These are phyloP conservation scores for Ramaria rubella DNA, from an alignment of 768 basidiomycete species.

Conservation along the genomic window DNA sequence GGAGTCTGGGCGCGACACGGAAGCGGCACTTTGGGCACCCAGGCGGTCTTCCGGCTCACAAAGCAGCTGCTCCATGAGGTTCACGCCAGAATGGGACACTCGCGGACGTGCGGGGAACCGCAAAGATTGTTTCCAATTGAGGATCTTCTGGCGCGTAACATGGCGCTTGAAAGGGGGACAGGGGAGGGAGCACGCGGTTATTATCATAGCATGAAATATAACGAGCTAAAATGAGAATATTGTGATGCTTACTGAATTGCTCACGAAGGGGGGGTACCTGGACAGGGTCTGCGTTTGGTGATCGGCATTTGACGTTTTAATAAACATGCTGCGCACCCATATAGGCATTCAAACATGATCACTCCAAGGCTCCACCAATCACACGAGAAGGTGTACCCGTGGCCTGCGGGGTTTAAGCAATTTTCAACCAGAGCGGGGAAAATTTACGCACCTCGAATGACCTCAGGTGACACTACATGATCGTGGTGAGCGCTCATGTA, in stretches of 20 bases:
- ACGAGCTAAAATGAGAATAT: background rate
- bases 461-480: conserved; percentile 78
- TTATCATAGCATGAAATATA: background rate
- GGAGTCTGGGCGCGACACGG: conserved; percentile 69
- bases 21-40: conserved; percentile 61
- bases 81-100: conserved; percentile 81
- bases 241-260: conserved; percentile 65
- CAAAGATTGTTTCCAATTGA: conserved; percentile 88
- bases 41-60: conserved; percentile 96
- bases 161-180: conserved; percentile 53
- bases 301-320: background rate
- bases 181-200: background rate
- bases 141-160: conserved; percentile 92
- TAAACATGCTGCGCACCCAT: conserved; percentile 72
- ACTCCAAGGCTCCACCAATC: conserved; percentile 99
- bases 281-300: conserved; percentile 16
- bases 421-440: background rate
- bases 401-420: no score
- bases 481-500: background rate
- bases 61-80: conserved; percentile 81
- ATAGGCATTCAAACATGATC: conserved; percentile 94
- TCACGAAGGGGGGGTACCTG: conserved; percentile 94
- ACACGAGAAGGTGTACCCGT: conserved; percentile 90
- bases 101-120: conserved; percentile 80
- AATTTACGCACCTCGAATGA: conserved; percentile 60